Evolutionary conservation across 2,329 filamentous ascomycete species (phyloP).

Genomic region (Nothophoma quercina): DNA sequence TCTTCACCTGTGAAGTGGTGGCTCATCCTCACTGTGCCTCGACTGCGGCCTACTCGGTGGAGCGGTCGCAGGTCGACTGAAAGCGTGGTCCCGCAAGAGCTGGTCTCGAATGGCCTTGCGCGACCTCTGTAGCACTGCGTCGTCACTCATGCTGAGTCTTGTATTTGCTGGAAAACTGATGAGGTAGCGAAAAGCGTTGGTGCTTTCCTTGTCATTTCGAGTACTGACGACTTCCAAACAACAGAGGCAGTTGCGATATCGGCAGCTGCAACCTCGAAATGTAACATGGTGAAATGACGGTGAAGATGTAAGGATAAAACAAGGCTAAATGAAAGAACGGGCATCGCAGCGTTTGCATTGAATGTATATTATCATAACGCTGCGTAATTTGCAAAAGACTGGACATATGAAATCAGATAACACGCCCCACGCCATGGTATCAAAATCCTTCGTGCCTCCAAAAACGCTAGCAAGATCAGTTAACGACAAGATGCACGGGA

Average conservation of each 20-base stretch:
- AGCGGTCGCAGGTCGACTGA: constrained; percentile 6
- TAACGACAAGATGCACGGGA: constrained; percentile 6
- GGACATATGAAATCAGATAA: not conserved
- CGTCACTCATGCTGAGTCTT: not conserved
- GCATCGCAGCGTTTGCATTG: constrained; percentile 6
- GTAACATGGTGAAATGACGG: not conserved
- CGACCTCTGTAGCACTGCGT: not conserved
- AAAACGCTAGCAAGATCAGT: constrained; percentile 17
- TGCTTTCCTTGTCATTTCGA: not conserved
- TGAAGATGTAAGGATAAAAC: not conserved
- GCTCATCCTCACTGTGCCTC: not conserved
- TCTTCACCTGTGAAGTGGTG: constrained; percentile 10
- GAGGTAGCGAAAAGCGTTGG: not conserved
- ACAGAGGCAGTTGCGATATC: not conserved
- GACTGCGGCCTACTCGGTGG: not conserved
- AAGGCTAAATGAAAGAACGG: not conserved
- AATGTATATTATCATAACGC: constrained; percentile 1
- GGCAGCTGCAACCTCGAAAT: not conserved
- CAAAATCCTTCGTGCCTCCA: constrained; percentile 11
- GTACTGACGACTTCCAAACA: not conserved
- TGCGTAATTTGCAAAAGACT: not conserved
- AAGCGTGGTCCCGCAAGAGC: constrained; percentile 1
- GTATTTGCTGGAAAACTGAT: not conserved
- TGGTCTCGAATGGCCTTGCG: constrained; percentile 6
- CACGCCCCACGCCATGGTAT: constrained; percentile 27